Conservation (phyloP, 2,329 filamentous ascomycete species). For the Colletotrichum sp. region DNA sequence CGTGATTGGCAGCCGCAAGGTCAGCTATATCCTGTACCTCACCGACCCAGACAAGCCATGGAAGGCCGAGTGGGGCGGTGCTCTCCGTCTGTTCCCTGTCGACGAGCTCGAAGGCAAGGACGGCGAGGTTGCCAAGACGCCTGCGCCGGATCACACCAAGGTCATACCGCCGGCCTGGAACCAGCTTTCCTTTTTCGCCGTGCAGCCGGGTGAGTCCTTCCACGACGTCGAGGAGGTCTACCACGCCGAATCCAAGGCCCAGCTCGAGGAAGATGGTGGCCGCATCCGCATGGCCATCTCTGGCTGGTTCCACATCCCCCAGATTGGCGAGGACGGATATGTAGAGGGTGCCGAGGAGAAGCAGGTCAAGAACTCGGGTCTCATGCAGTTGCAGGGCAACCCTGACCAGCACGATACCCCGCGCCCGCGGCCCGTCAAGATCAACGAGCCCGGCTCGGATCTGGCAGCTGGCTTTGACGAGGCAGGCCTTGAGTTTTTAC, state of each 20-base stretch:
- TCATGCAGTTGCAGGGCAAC: conserved; percentile 92
- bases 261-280: conserved; percentile 71
- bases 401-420: conserved; percentile 89
- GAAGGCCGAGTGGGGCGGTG: conserved; percentile 92
- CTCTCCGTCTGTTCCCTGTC: conserved; percentile 83
- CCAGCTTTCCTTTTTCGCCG: conserved; percentile 96
- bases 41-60: conserved; percentile 91
- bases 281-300: conserved; percentile 96
- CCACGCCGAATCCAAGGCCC: conserved; percentile 63
- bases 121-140: conserved; percentile 79
- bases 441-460: conserved; percentile 43
- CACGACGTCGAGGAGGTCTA: conserved; percentile 99
- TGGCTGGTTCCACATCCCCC: conserved; percentile 98
- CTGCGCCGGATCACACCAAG: conserved; percentile 77
- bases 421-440: conserved; percentile 60
- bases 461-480: conserved; percentile 68
- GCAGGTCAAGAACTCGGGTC: conserved; percentile 85
- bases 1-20: conserved; percentile 93
- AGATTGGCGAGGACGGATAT: conserved; percentile 91
- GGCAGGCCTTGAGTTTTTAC: conserved; percentile 84
- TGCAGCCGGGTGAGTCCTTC: conserved; percentile 98
- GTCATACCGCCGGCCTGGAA: conserved; percentile 95
- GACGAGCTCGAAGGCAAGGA: conserved; percentile 67
- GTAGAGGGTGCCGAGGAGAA: conserved; percentile 87
- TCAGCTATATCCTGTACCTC: conserved; percentile 97